Base-by-base conservation (phyloP, 1,284 basidiomycete genomes). In the Ustilago shanxiensis region DNA sequence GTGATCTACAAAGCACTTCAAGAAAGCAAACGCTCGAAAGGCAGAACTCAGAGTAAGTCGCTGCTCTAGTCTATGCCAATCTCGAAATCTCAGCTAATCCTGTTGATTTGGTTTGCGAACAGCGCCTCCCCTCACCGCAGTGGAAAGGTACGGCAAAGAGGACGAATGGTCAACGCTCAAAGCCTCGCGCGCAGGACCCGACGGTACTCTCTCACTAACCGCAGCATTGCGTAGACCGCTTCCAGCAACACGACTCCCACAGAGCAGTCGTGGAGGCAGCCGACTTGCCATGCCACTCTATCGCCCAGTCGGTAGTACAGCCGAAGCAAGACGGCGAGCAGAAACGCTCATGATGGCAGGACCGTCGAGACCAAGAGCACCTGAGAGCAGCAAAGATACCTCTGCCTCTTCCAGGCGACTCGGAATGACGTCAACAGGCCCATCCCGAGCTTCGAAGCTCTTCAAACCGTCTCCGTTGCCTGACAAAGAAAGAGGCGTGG, bases 91-190 rank as follows among this genome's bases (percentile, higher is more conserved):
- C 33, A 22, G 31, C 29, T 35, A 53, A 53, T 4, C 28, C n/a
- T 52, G 18, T 16, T 24, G 1, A 5, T 49, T 16, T 49, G 16
- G 16, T 49, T 14, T 35, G 28, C 51, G 22, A 35, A 31, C 51
- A 20, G 28, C 51, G 10, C 51, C 29, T 35, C 47, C 47, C 11
- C 7, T 20, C 41, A 44, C 20, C n/a, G 20, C 41, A 44, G 26
- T 49, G 13, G 47, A 49, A n/a, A 49, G 14, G 6, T 28, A 57
- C 8, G 54, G 41, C 14, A 61, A 60, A 24, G 61, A 71, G 16
- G 44, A 57, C 33, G 67, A 67, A n/a, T 77, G 75, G 75, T 74
- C 75, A 2, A 77, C 75, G 1, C 58, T 77, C 44, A 47, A 61
- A 39, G 57, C 67, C 1, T 63, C 64, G 1, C 65, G 66, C 7